Evolutionary conservation across 2,329 filamentous ascomycete genomes (phyloP).

Genomic region (Alternaria atra): DNA sequence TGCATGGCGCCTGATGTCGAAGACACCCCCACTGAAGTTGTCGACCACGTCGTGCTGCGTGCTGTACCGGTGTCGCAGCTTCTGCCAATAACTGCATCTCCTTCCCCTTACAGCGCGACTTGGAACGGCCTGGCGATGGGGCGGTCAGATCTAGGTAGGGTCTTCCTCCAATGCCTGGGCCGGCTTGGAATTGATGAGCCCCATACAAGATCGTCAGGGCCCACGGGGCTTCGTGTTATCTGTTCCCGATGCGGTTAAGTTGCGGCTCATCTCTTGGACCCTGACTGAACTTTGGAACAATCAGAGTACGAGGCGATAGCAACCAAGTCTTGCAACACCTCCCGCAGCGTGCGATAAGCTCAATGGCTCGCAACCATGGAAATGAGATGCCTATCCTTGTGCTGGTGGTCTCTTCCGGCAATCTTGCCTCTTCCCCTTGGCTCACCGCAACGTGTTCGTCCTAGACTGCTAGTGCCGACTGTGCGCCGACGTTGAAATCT

Average conservation of each 20-base stretch:
- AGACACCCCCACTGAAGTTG: background rate
- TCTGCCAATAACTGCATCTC: background rate
- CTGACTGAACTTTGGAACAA: conserved; percentile 9
- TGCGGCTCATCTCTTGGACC: conserved; percentile 30
- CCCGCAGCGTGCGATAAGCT: background rate
- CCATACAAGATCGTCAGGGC: conserved; percentile 27
- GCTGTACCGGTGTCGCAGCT: background rate
- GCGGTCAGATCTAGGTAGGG: conserved; percentile 4
- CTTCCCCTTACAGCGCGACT: background rate
- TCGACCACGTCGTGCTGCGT: background rate
- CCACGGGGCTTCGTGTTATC: conserved; percentile 26
- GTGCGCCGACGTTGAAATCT: conserved; percentile 35
- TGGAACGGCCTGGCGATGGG: background rate
- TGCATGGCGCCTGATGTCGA: too few species aligned
- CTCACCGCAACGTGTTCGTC: conserved; percentile 21
- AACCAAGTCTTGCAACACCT: background rate
- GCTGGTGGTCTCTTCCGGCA: background rate
- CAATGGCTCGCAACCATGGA: background rate
- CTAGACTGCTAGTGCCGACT: conserved; percentile 25
- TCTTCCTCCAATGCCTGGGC: conserved; percentile 18
- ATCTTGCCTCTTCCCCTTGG: conserved; percentile 2
- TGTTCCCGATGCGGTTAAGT: conserved; percentile 26
- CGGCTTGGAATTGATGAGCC: conserved; percentile 23
- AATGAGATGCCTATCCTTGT: background rate
- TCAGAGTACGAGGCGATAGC: background rate